Conservation (phyloP, 1,284 basidiomycete species). For the Puccinia horiana region DNA sequence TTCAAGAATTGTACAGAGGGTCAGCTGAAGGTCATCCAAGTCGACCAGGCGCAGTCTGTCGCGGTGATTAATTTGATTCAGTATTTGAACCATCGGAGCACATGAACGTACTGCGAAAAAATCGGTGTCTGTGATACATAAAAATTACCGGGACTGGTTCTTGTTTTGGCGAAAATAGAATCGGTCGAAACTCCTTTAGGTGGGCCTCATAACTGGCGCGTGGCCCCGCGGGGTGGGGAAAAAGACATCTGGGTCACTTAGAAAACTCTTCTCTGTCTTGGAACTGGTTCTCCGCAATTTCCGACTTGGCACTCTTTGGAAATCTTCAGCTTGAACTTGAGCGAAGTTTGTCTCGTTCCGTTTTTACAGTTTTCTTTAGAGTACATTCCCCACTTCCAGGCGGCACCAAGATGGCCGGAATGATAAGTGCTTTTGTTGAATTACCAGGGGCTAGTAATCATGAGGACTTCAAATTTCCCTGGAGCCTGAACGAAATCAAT, state of each 20-base stretch:
- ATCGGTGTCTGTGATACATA: not conserved
- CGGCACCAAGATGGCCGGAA: not conserved
- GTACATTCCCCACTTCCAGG: not conserved
- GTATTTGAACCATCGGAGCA: not conserved
- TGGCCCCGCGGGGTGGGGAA: not conserved
- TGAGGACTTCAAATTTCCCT: conserved; percentile 30
- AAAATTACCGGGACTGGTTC: not conserved
- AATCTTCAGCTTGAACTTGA: not conserved
- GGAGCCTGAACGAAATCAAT: conserved; percentile 18
- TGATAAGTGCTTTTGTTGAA: conserved; percentile 15
- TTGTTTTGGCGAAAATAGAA: not conserved
- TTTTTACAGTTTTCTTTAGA: not conserved
- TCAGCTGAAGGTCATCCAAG: not conserved
- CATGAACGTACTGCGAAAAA: not conserved
- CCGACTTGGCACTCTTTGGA: not conserved
- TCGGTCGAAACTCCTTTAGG: not conserved
- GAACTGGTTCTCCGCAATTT: conserved; percentile 6
- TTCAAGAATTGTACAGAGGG: not conserved
- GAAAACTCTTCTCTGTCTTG: not conserved
- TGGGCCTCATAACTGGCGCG: not conserved
- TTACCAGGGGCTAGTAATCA: conserved; percentile 30
- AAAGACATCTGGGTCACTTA: not conserved
- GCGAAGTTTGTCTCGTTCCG: too few relatives aligned
- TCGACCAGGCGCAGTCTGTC: not conserved
- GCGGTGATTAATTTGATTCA: not conserved